Evolutionary conservation across 306 rosid species (phyloP).

Genomic region (Prunus kanzakura): DNA sequence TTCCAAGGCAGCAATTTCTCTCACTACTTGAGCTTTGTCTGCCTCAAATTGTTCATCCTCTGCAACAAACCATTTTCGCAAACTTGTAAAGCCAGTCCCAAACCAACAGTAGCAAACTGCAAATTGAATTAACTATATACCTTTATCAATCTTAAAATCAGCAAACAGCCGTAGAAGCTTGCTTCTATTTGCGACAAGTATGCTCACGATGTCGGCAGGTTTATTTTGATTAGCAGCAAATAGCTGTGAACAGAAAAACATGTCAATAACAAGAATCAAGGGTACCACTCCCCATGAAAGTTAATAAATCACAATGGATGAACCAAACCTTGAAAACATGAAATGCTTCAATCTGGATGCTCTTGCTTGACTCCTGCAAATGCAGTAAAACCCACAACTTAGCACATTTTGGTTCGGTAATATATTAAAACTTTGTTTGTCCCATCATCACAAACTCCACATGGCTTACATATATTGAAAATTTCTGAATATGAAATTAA

Average conservation of each 20-base stretch:
- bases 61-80: conserved; percentile 30
- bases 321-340: conserved; percentile 85
- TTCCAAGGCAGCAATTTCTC: conserved; percentile 82
- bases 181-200: conserved; percentile 79
- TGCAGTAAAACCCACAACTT: conserved; percentile 13
- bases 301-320: conserved; percentile 9
- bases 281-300: neutral
- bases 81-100: conserved; percentile 18
- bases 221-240: conserved; percentile 93
- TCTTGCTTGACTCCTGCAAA: conserved; percentile 92
- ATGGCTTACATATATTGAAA: neutral
- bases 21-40: conserved; percentile 93
- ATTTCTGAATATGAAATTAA: neutral
- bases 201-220: conserved; percentile 78
- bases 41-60: conserved; percentile 98
- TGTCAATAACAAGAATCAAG: conserved; percentile 22
- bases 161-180: conserved; percentile 88
- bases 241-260: conserved; percentile 52
- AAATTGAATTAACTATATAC: conserved; percentile 27
- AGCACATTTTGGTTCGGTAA: conserved; percentile 3
- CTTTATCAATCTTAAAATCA: conserved; percentile 88
- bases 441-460: neutral
- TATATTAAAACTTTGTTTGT: neutral
- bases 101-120: conserved; percentile 2
- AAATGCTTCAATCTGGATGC: conserved; percentile 95